These are phyloP conservation scores for Begonia loranthoides DNA, from an alignment of 306 rosid species.

Conservation along the genomic window DNA sequence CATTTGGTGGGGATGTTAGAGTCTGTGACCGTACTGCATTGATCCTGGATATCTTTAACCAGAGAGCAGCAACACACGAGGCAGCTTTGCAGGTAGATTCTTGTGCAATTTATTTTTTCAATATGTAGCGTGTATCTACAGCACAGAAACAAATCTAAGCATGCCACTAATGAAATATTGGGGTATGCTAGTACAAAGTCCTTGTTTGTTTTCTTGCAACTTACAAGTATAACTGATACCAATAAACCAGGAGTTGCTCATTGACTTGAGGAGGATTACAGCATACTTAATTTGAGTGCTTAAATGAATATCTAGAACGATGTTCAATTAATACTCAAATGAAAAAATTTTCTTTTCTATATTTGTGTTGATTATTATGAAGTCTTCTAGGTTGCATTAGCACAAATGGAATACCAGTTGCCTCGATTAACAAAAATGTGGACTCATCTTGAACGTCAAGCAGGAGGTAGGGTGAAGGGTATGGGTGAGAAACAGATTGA, in stretches of 20 bases:
- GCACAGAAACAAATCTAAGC: no score
- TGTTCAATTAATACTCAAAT: not conserved
- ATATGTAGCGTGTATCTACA: not conserved
- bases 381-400: conserved; percentile 67
- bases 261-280: no score
- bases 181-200: no score
- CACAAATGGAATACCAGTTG: conserved; percentile 97
- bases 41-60: conserved; percentile 89
- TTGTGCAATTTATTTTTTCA: conserved; percentile 8
- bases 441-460: conserved; percentile 96
- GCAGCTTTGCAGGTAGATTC: conserved; percentile 76
- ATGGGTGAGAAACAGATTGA: conserved; percentile 99
- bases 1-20: conserved; percentile 89
- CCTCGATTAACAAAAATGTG: conserved; percentile 97
- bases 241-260: no score
- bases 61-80: conserved; percentile 98
- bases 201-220: not conserved
- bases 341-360: not conserved
- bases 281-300: not conserved
- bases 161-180: no score
- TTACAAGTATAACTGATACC: not conserved
- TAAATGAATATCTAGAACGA: not conserved
- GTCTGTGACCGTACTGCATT: conserved; percentile 94
- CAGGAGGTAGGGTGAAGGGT: conserved; percentile 98
- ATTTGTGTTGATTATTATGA: not conserved